Evolutionary conservation across 805 yeast genomes (phyloP).

Genomic region (Cyberlindnera americana): DNA sequence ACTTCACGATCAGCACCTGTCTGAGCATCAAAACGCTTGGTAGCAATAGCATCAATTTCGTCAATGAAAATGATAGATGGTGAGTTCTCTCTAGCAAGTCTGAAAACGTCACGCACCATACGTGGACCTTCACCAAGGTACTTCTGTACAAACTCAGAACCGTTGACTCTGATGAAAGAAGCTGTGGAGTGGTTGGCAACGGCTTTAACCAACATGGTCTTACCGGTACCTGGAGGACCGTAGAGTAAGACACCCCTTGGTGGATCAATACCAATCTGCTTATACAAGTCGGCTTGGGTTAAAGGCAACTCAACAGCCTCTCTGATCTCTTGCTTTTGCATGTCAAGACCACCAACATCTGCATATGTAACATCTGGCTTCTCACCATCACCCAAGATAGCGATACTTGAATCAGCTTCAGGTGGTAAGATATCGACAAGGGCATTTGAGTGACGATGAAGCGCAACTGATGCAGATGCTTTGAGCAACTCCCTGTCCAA

Average conservation of each 20-base stretch:
- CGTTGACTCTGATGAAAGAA: slow-evolving; percentile 92
- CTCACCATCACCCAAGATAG: slow-evolving; percentile 92
- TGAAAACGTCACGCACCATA: slow-evolving; percentile 98
- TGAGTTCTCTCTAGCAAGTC: slow-evolving; percentile 95
- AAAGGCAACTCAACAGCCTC: slow-evolving; percentile 98
- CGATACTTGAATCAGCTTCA: slow-evolving; percentile 94
- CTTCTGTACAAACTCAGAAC: slow-evolving; percentile 97
- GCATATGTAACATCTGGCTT: slow-evolving; percentile 92
- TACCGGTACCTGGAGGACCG: slow-evolving; percentile 99
- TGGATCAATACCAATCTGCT: slow-evolving; percentile 98
- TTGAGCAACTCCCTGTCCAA: slow-evolving; percentile 91
- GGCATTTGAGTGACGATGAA: slow-evolving; percentile 98
- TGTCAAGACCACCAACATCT: slow-evolving; percentile 97
- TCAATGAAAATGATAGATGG: slow-evolving; percentile 97
- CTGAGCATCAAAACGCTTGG: slow-evolving; percentile 98
- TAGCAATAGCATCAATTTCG: slow-evolving; percentile 98
- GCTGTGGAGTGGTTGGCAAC: slow-evolving; percentile 97
- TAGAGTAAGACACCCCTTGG: slow-evolving; percentile 96
- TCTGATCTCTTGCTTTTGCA: slow-evolving; percentile 98
- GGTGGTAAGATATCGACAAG: slow-evolving; percentile 97
- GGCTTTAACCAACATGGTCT: slow-evolving; percentile 98
- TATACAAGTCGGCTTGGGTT: slow-evolving; percentile 91
- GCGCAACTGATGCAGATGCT: slow-evolving; percentile 92
- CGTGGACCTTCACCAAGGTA: slow-evolving; percentile 99
- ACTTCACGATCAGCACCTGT: slow-evolving; percentile 99